Conservation (phyloP, 768 basidiomycete species). For the Russula sp. region DNA sequence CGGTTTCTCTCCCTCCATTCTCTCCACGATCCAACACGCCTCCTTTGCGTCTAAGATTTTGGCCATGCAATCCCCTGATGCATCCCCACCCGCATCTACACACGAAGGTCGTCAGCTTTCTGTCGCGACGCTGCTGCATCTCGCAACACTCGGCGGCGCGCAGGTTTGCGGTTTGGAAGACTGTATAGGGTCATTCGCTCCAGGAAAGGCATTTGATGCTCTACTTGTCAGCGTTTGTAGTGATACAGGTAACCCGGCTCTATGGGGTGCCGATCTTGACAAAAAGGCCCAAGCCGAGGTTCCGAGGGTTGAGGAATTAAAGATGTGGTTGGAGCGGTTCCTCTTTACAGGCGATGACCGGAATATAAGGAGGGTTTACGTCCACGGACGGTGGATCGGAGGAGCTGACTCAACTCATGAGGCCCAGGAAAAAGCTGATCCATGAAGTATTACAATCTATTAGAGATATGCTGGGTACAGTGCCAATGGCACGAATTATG, state of each 20-base stretch:
- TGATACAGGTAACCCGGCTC: conserved; percentile 47
- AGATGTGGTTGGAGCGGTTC: conserved; percentile 71
- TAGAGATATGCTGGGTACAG: conserved; percentile 8
- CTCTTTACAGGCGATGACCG: conserved; percentile 83
- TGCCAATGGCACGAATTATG: background rate
- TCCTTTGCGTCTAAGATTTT: conserved; percentile 77
- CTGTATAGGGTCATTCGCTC: conserved; percentile 67
- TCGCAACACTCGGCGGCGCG: conserved; percentile 91
- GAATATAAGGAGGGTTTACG: conserved; percentile 77
- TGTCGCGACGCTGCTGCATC: conserved; percentile 72
- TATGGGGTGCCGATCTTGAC: conserved; percentile 47
- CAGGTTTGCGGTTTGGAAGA: conserved; percentile 66
- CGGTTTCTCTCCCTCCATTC: conserved; percentile 76
- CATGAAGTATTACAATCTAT: conserved; percentile 1
- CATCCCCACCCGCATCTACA: conserved; percentile 2
- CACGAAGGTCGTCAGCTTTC: conserved; percentile 62
- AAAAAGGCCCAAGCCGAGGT: conserved; percentile 24
- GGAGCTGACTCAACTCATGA: conserved; percentile 41
- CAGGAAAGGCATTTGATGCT: conserved; percentile 89
- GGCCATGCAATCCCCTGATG: conserved; percentile 39
- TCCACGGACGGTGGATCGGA: conserved; percentile 74
- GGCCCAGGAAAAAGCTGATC: background rate
- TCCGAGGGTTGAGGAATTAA: conserved; percentile 36
- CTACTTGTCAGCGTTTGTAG: conserved; percentile 57
- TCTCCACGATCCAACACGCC: conserved; percentile 66